Conservation (phyloP, 169 alveolate genomes). For the Miamiensis avidus region DNA sequence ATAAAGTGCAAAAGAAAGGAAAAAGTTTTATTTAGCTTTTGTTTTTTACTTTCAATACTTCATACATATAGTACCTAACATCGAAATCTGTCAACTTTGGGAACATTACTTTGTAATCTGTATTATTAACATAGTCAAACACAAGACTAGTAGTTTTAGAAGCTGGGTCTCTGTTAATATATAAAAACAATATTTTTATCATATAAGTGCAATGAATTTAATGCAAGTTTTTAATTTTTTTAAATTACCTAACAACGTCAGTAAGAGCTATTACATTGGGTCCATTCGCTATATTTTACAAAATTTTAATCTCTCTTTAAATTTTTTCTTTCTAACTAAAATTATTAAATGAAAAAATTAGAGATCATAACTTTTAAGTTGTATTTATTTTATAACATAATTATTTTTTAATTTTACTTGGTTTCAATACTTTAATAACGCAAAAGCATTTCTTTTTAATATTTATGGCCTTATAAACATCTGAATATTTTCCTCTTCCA, state of each 20-base stretch:
- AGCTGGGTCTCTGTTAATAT: background rate
- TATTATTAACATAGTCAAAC: slow-evolving; percentile 44
- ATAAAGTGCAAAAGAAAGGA: slow-evolving; percentile 10
- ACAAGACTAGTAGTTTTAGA: slow-evolving; percentile 11
- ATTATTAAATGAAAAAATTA: background rate
- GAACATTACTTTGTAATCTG: slow-evolving; percentile 45
- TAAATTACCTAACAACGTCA: slow-evolving; percentile 56
- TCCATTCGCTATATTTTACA: slow-evolving; percentile 51
- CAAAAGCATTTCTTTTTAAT: slow-evolving; percentile 52
- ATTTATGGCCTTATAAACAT: slow-evolving; percentile 74
- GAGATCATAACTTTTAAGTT: background rate
- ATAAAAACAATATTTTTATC: background rate
- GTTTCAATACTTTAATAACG: slow-evolving; percentile 77
- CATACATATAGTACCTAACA: slow-evolving; percentile 54
- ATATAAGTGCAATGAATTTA: background rate
- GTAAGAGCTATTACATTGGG: slow-evolving; percentile 48
- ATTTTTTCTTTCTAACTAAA: slow-evolving; percentile 43
- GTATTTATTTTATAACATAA: background rate
- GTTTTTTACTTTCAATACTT: slow-evolving; percentile 48
- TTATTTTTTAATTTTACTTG: slow-evolving; percentile 19
- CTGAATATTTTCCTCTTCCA: slow-evolving; percentile 81
- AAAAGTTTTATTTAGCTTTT: slow-evolving; percentile 26
- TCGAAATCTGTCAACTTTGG: slow-evolving; percentile 55
- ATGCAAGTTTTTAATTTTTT: background rate
- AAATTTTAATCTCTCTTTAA: slow-evolving; percentile 59